phyloP scores from a whole-genome alignment of 352 stramenopile species.

The Globisporangium cylindrosporum region DNA sequence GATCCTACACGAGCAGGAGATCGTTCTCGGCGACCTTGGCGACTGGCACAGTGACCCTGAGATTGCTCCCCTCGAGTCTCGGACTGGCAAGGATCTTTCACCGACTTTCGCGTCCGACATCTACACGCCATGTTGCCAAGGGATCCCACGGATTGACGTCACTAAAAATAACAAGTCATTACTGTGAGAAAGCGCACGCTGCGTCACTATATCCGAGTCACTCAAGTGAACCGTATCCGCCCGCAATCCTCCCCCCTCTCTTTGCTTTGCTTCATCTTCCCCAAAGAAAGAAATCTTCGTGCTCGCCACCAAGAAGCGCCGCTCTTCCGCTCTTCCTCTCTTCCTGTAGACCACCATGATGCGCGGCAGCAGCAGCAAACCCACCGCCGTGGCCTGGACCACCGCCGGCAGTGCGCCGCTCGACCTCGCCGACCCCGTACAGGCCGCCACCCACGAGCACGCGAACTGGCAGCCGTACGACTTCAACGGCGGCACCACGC shows the following conservation, averaged over 20 bases:
- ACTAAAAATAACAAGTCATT: neutral
- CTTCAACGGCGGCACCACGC: slow-evolving; percentile 82
- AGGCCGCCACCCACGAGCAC: slow-evolving; percentile 38
- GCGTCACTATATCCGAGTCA: neutral
- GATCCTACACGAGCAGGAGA: neutral
- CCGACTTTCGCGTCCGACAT: neutral
- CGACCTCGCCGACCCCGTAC: slow-evolving; percentile 29
- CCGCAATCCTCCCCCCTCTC: neutral
- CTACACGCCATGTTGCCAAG: neutral
- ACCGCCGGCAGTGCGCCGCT: slow-evolving; percentile 52
- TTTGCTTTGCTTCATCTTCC: slow-evolving; percentile 5
- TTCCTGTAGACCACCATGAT: slow-evolving; percentile 9
- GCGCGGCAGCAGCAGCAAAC: slow-evolving; percentile 30
- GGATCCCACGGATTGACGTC: neutral
- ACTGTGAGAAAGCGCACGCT: neutral
- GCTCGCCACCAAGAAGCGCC: slow-evolving; percentile 1
- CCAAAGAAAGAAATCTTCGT: slow-evolving; percentile 8
- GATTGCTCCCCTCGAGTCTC: neutral
- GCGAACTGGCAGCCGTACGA: slow-evolving; percentile 80
- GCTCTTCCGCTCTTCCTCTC: neutral
- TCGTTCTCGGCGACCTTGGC: neutral
- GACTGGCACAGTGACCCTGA: neutral
- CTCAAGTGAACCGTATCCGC: neutral
- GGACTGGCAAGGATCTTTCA: neutral
- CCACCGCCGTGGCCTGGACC: slow-evolving; percentile 61